Evolutionary conservation across 345 rosid genomes (phyloP), one percentile per base, ranked within the genome.

Genomic region (Fremontodendron californicum): DNA sequence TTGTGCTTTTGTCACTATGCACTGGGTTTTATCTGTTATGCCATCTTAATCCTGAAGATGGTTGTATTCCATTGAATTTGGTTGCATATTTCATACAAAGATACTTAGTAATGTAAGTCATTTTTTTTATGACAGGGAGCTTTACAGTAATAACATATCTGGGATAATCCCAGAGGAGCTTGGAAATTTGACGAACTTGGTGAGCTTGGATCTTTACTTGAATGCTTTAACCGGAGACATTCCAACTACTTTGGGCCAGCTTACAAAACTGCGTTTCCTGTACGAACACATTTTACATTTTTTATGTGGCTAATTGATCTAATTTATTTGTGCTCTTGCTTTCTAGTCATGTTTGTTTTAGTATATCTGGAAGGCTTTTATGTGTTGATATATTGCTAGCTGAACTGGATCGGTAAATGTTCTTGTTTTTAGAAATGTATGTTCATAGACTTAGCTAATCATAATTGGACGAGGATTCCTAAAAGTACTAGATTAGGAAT

Each of bases 151-250:
- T 82, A 85, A 88, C 80, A 85, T 92, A 60, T 86, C 82, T 80
- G 97, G 95, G 63, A 51, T 0, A 78, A 85, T 92, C 75, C 97
- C 97, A 7, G 93, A 89, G 35, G 91, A 89, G 87, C 92, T 92
- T 79, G 97, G 97, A 58, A 92, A 89, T 78, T 82, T 92, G 91
- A 82, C 91, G 43, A 84, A 77, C 82, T 79, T 93, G 89, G 97
- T 93, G 87, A 93, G 97, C 95, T 88, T 93, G 97, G 95, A 93
- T 89, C 94, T 93, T 84, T 91, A 91, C 90, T 82, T 89, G 87
- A 93, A 93, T 87, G 62, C n/a, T 0, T 86, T 93, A 83, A 77
- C 2, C 76, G 95, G 95, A 57, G 73, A 29, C 15, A 89, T 93
- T 75, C 97, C 97, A 73, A 33, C 60, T 48, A 83, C 93, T 29